phyloP scores from a whole-genome alignment of 139 green algal genomes.

The Pleodorina starrii region DNA sequence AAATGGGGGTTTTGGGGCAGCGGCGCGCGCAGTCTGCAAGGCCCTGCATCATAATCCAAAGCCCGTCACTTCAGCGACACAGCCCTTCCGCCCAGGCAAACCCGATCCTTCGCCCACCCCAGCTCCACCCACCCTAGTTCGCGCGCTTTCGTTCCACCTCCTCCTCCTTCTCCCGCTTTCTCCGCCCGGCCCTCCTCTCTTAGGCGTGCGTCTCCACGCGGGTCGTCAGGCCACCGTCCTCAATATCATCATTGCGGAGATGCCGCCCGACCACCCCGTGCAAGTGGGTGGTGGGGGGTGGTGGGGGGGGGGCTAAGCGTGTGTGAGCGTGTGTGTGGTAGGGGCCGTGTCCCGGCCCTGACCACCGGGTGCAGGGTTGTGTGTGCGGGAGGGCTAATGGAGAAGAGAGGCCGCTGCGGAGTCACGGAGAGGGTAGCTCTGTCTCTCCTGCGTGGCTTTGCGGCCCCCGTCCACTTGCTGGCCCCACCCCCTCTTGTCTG shows the following conservation, averaged over 20 bases:
- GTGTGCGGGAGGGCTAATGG: not conserved
- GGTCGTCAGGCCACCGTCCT: constrained; percentile 74
- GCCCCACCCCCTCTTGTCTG: too few relatives aligned
- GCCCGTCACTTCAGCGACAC: not conserved
- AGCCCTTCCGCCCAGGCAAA: not conserved
- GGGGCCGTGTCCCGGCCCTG: not conserved
- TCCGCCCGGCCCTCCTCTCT: not conserved
- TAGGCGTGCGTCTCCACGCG: constrained; percentile 72
- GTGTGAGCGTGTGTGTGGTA: not conserved
- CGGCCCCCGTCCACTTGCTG: too few relatives aligned
- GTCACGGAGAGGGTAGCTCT: not conserved
- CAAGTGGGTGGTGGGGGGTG: not conserved
- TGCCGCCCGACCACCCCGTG: constrained; percentile 85
- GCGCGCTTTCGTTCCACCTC: not conserved
- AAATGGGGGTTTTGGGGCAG: too few relatives aligned
- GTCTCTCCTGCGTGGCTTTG: not conserved
- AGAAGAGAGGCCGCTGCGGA: not conserved
- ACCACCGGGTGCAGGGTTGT: not conserved
- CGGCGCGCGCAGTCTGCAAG: too few relatives aligned
- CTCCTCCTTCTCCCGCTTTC: constrained; percentile 33
- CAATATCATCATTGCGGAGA: constrained; percentile 71
- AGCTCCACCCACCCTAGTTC: not conserved
- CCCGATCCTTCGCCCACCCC: too few relatives aligned
- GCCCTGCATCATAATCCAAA: not conserved
- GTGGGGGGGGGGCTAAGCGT: too few relatives aligned